These are phyloP conservation scores for Backusella mclennaniae DNA, from an alignment of 192 early-diverging fungal genomes.

Conservation along the genomic window DNA sequence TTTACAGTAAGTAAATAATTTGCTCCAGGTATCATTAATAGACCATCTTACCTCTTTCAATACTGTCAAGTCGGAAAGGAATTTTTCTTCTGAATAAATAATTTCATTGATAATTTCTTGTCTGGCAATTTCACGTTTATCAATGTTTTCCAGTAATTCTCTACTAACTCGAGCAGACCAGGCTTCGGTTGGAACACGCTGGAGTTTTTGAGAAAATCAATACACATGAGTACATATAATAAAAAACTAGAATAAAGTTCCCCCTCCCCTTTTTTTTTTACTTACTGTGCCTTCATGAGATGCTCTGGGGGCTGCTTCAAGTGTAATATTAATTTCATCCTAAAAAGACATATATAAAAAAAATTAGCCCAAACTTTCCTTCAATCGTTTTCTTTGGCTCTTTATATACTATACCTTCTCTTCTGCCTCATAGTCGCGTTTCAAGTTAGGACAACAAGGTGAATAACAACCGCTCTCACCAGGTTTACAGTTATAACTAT, in stretches of 20 bases:
- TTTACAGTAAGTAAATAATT: background rate
- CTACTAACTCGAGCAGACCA: conserved; percentile 79
- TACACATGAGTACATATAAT: background rate
- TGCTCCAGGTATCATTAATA: background rate
- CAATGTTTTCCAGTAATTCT: conserved; percentile 68
- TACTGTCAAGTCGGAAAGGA: conserved; percentile 82
- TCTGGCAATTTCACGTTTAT: conserved; percentile 73
- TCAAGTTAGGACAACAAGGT: conserved; percentile 28
- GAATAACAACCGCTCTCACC: conserved; percentile 33
- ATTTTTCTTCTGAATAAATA: conserved; percentile 88
- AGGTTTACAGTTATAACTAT: conserved; percentile 38
- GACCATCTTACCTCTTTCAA: conserved; percentile 66
- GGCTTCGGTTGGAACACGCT: conserved; percentile 24
- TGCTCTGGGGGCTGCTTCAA: background rate
- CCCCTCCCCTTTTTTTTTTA: background rate
- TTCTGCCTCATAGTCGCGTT: background rate
- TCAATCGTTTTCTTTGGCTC: background rate
- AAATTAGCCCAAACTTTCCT: background rate
- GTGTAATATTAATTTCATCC: background rate
- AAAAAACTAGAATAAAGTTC: background rate
- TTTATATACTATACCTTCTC: background rate
- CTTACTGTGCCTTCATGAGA: conserved; percentile 6
- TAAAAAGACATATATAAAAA: background rate
- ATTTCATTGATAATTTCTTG: conserved; percentile 97
- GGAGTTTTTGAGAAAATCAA: background rate